phyloP scores from a whole-genome alignment of 225 moss, liverwort and hornwort species.

The Asterella californica region DNA sequence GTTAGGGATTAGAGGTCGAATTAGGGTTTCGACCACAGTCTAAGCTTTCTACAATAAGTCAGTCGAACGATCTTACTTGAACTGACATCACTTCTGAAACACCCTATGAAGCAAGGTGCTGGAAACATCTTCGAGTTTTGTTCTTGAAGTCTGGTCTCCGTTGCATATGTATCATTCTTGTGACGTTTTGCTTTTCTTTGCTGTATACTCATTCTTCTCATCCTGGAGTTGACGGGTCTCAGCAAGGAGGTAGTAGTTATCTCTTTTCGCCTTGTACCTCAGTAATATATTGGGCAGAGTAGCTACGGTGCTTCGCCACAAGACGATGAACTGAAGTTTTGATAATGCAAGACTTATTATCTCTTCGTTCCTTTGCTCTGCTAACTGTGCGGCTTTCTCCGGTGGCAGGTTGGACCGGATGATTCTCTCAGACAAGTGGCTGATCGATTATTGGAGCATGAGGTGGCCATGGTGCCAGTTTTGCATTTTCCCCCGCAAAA shows the following conservation, averaged over 20 bases:
- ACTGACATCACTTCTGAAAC: too few relatives aligned
- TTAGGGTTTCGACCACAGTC: too few relatives aligned
- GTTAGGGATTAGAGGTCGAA: too few relatives aligned
- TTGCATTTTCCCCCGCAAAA: slow-evolving; percentile 67
- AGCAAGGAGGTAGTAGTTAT: background rate
- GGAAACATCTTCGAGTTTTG: background rate
- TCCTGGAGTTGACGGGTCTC: background rate
- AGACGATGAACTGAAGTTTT: background rate
- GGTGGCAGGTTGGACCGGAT: slow-evolving; percentile 87
- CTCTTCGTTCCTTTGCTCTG: background rate
- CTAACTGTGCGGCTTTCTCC: background rate
- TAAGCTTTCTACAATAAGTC: too few relatives aligned
- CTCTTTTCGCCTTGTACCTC: background rate
- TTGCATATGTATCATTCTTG: background rate
- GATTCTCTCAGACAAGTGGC: slow-evolving; percentile 88
- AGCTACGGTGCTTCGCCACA: background rate
- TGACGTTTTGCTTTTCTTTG: background rate
- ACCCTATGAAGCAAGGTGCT: background rate
- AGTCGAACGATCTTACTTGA: too few relatives aligned
- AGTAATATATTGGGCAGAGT: background rate
- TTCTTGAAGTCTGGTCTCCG: background rate
- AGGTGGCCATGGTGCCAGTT: slow-evolving; percentile 91
- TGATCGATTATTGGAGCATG: slow-evolving; percentile 71
- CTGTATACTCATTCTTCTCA: background rate
- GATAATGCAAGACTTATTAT: background rate